These are phyloP conservation scores for Podospora pseudocomata DNA, from an alignment of 495 filamentous ascomycete species.

Conservation along the genomic window DNA sequence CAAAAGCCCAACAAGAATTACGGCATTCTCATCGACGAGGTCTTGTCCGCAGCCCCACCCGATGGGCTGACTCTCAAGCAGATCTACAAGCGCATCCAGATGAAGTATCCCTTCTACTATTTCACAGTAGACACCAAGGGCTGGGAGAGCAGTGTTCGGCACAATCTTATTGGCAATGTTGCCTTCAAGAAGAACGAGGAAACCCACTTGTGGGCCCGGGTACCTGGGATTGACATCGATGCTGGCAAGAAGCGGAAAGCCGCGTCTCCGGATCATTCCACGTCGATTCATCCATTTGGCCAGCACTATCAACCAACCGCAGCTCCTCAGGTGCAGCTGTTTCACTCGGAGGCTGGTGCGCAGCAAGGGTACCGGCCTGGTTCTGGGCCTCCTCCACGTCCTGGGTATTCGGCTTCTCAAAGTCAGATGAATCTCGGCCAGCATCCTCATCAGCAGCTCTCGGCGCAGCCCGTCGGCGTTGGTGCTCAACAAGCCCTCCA, in stretches of 20 bases:
- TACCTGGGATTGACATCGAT: slow-evolving; percentile 49
- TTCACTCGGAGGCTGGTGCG: slow-evolving; percentile 23
- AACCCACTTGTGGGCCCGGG: slow-evolving; percentile 47
- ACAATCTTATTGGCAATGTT: slow-evolving; percentile 86
- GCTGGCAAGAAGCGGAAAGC: slow-evolving; percentile 52
- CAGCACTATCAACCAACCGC: slow-evolving; percentile 26
- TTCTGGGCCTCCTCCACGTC: slow-evolving; percentile 28
- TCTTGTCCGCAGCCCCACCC: slow-evolving; percentile 64
- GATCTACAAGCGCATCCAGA: slow-evolving; percentile 85
- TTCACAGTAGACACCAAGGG: slow-evolving; percentile 76
- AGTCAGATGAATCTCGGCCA: slow-evolving; percentile 32
- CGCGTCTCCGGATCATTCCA: slow-evolving; percentile 41
- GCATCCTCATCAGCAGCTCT: slow-evolving; percentile 22
- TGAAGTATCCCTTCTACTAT: slow-evolving; percentile 86
- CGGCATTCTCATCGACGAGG: slow-evolving; percentile 85
- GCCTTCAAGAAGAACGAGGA: slow-evolving; percentile 81
- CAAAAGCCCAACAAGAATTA: slow-evolving; percentile 84
- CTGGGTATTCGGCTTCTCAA: slow-evolving; percentile 18
- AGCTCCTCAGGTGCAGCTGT: slow-evolving; percentile 30
- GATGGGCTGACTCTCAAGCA: slow-evolving; percentile 80
- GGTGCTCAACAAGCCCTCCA: slow-evolving; percentile 25
- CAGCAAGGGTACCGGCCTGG: slow-evolving; percentile 27
- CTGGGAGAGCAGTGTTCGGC: slow-evolving; percentile 96
- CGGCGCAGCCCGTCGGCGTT: slow-evolving; percentile 21
- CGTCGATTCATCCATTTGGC: slow-evolving; percentile 25